These are phyloP conservation scores for Saccharomycopsis babjevae DNA, from an alignment of 805 yeast genomes.

Conservation along the genomic window DNA sequence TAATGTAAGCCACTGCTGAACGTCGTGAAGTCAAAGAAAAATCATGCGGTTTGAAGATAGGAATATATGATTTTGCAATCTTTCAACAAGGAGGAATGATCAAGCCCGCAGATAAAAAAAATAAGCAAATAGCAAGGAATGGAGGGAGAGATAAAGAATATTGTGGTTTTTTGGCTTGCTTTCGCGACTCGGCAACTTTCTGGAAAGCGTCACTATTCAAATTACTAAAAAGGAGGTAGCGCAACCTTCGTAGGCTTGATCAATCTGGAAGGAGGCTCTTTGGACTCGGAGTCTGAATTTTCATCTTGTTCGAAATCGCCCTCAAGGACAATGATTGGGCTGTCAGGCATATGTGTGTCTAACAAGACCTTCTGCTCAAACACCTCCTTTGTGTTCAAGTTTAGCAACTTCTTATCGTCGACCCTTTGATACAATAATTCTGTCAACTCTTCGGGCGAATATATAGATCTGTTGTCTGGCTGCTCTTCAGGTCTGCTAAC, in stretches of 20 bases:
- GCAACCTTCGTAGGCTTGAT: conserved; percentile 4
- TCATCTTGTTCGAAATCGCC: conserved; percentile 11
- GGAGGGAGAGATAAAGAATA: too few species aligned
- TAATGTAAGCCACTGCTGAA: too few species aligned
- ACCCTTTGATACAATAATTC: conserved; percentile 15
- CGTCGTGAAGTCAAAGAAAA: too few species aligned
- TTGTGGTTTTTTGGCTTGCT: too few species aligned
- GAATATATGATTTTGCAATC: too few species aligned
- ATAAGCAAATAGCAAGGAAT: too few species aligned
- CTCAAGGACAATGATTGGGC: conserved; percentile 18
- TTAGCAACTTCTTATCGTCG: conserved; percentile 9
- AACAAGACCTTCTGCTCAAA: conserved; percentile 12
- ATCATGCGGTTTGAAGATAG: too few species aligned
- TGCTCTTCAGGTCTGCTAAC: conserved; percentile 10
- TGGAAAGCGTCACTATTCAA: too few species aligned
- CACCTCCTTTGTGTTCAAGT: conserved; percentile 3
- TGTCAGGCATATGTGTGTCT: conserved; percentile 5
- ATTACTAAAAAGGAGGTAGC: not conserved
- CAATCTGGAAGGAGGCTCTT: not conserved
- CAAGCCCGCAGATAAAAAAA: too few species aligned
- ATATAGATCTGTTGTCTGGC: conserved; percentile 14
- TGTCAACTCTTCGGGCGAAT: conserved; percentile 15
- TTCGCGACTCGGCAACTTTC: not conserved
- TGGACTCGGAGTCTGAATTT: not conserved
- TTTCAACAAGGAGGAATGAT: too few species aligned